A percentile compares a stretch with the other conserved stretches of the same genome.
Conservation (phyloP, 2,329 filamentous ascomycete genomes). For the Calcarisporium arbuscula region DNA sequence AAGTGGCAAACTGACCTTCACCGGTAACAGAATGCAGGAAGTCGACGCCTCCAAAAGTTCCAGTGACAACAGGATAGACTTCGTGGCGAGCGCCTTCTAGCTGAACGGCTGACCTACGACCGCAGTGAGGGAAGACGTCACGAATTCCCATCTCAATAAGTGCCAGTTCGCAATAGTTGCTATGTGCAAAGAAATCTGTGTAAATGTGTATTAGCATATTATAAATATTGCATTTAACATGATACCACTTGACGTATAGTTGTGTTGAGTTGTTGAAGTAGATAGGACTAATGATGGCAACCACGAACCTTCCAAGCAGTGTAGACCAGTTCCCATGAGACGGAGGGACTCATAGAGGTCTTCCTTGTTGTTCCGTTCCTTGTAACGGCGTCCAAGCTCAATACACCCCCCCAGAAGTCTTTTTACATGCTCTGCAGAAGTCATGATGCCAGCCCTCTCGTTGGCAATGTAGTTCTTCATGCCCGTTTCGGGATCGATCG, state of each 20-base stretch:
- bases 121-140: conserved; percentile 82
- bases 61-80: conserved; percentile 81
- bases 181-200: conserved; percentile 81
- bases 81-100: conserved; percentile 58
- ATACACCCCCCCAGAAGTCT: conserved; percentile 68
- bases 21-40: conserved; percentile 83
- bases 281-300: background rate
- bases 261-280: background rate
- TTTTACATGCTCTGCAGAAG: conserved; percentile 71
- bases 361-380: conserved; percentile 46
- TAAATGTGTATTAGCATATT: conserved; percentile 7
- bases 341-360: conserved; percentile 84
- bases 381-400: conserved; percentile 71
- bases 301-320: conserved; percentile 69
- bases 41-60: conserved; percentile 91
- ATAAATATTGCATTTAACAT: background rate
- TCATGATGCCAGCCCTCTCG: conserved; percentile 71
- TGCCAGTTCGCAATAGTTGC: conserved; percentile 85
- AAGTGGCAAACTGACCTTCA: conserved; percentile 47
- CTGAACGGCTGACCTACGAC: conserved; percentile 62
- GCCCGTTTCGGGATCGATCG: conserved; percentile 67
- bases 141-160: conserved; percentile 80
- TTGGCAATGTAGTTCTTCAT: conserved; percentile 96
- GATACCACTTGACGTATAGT: too few species aligned
- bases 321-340: conserved; percentile 78